Percentiles rank a stretch among this genome's conserved stretches.
Evolutionary conservation across 352 stramenopile species (phyloP).

Genomic region (Pythium phragmitis): DNA sequence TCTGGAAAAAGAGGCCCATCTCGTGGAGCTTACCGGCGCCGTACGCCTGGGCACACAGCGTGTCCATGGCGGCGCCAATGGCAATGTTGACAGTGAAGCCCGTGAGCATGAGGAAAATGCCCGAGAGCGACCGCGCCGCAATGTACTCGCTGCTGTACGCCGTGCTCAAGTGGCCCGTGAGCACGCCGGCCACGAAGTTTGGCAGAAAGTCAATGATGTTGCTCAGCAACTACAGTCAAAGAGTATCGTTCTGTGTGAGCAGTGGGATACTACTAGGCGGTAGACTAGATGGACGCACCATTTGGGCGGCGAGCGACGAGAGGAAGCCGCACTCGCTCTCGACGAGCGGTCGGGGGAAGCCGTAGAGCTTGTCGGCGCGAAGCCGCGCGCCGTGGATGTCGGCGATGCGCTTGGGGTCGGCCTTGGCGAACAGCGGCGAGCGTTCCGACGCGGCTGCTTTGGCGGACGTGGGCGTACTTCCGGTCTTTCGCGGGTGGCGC

Average conservation of each 20-base stretch:
- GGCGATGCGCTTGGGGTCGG: conserved; percentile 21
- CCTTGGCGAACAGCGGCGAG: conserved; percentile 18
- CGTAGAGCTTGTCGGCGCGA: conserved; percentile 21
- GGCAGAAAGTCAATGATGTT: conserved; percentile 72
- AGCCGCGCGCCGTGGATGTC: conserved; percentile 23
- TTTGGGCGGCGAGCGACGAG: conserved; percentile 35
- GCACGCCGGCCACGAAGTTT: conserved; percentile 61
- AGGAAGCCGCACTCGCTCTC: conserved; percentile 30
- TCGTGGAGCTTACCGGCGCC: conserved; percentile 83
- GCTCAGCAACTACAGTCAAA: conserved; percentile 43
- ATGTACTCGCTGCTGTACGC: conserved; percentile 72
- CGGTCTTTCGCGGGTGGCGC: not conserved
- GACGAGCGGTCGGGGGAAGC: conserved; percentile 29
- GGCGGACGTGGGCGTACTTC: not conserved
- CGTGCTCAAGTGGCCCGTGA: conserved; percentile 67
- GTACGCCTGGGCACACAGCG: conserved; percentile 81
- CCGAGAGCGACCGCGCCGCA: conserved; percentile 63
- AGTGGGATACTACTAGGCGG: not conserved
- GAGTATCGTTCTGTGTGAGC: not conserved
- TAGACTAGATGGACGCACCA: conserved; percentile 23
- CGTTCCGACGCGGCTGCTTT: conserved; percentile 14
- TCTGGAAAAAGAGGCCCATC: conserved; percentile 88
- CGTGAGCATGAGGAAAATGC: conserved; percentile 85
- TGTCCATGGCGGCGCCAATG: conserved; percentile 89
- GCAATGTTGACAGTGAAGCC: conserved; percentile 80